Percentiles rank a stretch among this genome's conserved stretches.
phyloP scores from a whole-genome alignment of 306 rosid species.

The Mimosa bimucronata region DNA sequence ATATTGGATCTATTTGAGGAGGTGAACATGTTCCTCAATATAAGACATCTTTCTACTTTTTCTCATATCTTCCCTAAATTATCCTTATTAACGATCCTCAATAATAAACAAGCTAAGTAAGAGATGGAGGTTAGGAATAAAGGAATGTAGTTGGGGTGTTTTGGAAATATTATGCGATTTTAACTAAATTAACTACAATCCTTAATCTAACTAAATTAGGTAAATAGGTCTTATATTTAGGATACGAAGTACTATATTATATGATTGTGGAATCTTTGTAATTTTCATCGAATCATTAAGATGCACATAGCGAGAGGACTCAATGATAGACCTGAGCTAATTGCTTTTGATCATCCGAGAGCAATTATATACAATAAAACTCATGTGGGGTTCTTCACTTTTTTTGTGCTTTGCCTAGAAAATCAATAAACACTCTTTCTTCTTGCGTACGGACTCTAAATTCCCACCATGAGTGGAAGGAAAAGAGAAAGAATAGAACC shows the following conservation, averaged over 20 bases:
- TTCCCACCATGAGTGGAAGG: neutral
- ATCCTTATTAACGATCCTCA: too few species aligned
- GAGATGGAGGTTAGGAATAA: too few species aligned
- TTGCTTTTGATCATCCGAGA: neutral
- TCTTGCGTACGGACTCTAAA: neutral
- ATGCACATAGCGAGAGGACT: neutral
- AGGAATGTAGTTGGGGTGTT: too few species aligned
- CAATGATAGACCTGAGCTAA: neutral
- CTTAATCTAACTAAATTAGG: too few species aligned
- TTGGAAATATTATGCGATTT: too few species aligned
- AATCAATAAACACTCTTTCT: neutral
- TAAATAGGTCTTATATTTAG: too few species aligned
- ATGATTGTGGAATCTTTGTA: neutral
- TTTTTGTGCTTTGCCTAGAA: neutral
- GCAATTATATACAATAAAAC: neutral
- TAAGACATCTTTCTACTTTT: too few species aligned
- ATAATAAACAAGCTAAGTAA: too few species aligned
- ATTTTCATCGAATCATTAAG: neutral
- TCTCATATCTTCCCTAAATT: too few species aligned
- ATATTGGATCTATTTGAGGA: too few species aligned
- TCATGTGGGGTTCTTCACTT: neutral
- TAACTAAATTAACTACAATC: too few species aligned
- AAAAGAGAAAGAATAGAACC: neutral
- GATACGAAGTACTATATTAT: neutral
- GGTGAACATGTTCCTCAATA: too few species aligned